Percentiles rank a stretch among this genome's conserved stretches.
Evolutionary conservation across 805 yeast species (phyloP).

Genomic region (Middelhovenomyces tepae): DNA sequence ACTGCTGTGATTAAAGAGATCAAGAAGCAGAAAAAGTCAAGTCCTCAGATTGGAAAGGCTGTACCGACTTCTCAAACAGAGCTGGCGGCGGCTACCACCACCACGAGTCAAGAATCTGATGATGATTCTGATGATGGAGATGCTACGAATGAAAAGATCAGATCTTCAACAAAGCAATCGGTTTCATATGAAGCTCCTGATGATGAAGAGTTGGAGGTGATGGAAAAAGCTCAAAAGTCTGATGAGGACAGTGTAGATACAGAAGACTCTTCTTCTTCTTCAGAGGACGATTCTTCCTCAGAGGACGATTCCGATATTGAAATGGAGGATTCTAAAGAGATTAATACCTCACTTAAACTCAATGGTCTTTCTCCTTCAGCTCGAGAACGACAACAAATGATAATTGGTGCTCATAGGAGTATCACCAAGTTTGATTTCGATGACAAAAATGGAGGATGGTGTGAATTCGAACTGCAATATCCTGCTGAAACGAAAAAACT

Average conservation of each 20-base stretch:
- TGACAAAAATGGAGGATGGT: slow-evolving; percentile 83
- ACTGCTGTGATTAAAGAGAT: slow-evolving; percentile 67
- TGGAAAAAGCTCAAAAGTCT: slow-evolving; percentile 70
- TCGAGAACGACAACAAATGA: slow-evolving; percentile 77
- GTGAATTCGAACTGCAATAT: slow-evolving; percentile 77
- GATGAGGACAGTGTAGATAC: slow-evolving; percentile 33
- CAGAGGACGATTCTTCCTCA: slow-evolving; percentile 25
- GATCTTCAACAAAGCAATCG: slow-evolving; percentile 66
- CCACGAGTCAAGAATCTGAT: slow-evolving; percentile 26
- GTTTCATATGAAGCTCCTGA: slow-evolving; percentile 93
- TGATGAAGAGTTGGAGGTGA: slow-evolving; percentile 86
- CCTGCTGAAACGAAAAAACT: slow-evolving; percentile 83
- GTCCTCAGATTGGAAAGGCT: slow-evolving; percentile 33
- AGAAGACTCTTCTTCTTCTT: slow-evolving; percentile 22
- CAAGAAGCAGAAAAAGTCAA: slow-evolving; percentile 59
- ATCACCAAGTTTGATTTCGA: slow-evolving; percentile 82
- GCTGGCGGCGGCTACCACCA: slow-evolving; percentile 27
- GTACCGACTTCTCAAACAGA: slow-evolving; percentile 40
- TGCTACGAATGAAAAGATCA: slow-evolving; percentile 51
- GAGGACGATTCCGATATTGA: slow-evolving; percentile 34
- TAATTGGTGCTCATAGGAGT: slow-evolving; percentile 62
- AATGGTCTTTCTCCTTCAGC: slow-evolving; percentile 49
- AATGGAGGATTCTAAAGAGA: slow-evolving; percentile 20
- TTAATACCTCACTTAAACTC: slow-evolving; percentile 14
- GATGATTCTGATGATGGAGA: slow-evolving; percentile 43